Evolutionary conservation across 2,329 filamentous ascomycete species (phyloP), one percentile per base, ranked within the genome.

Genomic region (Fusarium setosum): DNA sequence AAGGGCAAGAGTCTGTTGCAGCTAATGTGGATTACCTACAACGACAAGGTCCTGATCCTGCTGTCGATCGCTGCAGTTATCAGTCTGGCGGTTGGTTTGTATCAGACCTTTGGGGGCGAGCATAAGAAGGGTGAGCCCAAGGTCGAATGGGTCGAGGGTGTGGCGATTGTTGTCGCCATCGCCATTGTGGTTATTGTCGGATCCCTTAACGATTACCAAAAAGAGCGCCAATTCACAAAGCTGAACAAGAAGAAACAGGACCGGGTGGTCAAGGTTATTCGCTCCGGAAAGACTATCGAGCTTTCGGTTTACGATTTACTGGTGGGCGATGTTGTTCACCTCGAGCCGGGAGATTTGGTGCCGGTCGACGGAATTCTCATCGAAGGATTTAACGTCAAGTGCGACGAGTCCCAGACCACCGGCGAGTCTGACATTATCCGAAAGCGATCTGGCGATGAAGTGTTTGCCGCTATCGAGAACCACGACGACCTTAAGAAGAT

Each of bases 21-120:
- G 73, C 81, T 94, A 38, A 91, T 92, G 77, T 94, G 91, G 91
- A 91, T 94, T 70, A 92, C 92, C 0, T 93, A 93, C 75, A 92
- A 94, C 78, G 92, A 94, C 82, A 94, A 94, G 75, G 90, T 94
- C 4, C 80, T 94, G 42, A 91, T 93, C 59, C 81, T 93, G 6
- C 81, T 93, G 54, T 91, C 90, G 1, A 81, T 86, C 47, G 92
- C 92, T 40, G 92, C 92, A 4, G 82, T 88, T 34, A 87, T 94
- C 48, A 93, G 91, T 41, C 83, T 94, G 40, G 90, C 88, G 6
- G 84, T 94, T 38, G 92, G 92, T 45, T 81, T 94, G 0, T 94
- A 93, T 75, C 90, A 93, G 75, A 91, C 90, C 0, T 90, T 92
- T 73, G 90, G 90, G 12, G 80, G 80, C 18, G 68, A 82, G 5